Base-by-base conservation (phyloP, 768 basidiomycete species). In the Leucocoprinus leucothites region DNA sequence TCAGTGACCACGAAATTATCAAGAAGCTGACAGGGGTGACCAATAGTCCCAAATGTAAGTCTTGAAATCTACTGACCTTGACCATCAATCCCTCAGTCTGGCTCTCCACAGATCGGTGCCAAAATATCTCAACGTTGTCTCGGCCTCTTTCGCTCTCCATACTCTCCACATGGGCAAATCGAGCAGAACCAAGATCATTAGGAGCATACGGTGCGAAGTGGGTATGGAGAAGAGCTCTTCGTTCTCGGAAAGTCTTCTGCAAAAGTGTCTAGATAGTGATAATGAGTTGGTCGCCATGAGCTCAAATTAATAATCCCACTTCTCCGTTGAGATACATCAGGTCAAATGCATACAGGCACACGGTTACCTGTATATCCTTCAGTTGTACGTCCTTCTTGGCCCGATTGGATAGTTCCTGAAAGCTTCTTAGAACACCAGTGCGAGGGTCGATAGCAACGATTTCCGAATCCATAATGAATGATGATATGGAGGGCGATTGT, bases 81-180 rank as follows among this genome's bases (percentile, higher is more conserved):
- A 96, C 80, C 94, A 97, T 95, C 58, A 96, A 73, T n/a, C 94
- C 94, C 69, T 97, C 94, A 53, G 87, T 90, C 52, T 84, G 84
- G 64, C 85, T 85, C 64, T 84, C 82, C 21, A 93, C 78, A 2
- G 90, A 86, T 56, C 76, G 76, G 63, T 82, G 71, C 82, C 92
- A 91, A 68, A 96, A 96, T 4, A 73, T 78, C 66, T 89, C 80
- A 6, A 96, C 76, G 11, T 68, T 75, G n/a, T 78, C 78, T 53
- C 79, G 75, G 13, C 85, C 88, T 41, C 75, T 74, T 35, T 77
- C 74, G 62, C 88, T 87, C 58, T 85, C 84, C 56, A 83, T 81
- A 56, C 80, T 87, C 60, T 85, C 80, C 28, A 94, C 90, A 64
- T 91, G 90, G 48, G 78, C 74, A 53, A 94, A 86, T 13, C 78